Evolutionary conservation across 2,329 filamentous ascomycete genomes (phyloP).

Genomic region (Arthrobotrys musiformis): DNA sequence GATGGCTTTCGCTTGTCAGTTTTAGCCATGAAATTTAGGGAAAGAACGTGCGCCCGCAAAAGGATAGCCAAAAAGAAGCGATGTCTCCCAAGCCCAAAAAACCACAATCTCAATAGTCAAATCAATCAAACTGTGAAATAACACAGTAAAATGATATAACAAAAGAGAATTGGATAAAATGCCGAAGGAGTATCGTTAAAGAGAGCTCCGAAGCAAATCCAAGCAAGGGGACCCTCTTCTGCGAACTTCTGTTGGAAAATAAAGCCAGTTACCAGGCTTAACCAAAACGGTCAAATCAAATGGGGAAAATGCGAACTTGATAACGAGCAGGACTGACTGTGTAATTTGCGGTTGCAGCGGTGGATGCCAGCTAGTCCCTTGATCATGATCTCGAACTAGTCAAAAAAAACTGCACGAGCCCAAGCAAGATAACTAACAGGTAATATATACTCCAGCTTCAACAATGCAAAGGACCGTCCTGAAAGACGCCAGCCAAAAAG

Average conservation of each 20-base stretch:
- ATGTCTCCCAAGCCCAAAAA: too few species aligned
- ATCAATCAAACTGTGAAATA: too few species aligned
- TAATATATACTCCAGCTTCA: slow-evolving; percentile 25
- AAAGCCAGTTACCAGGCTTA: background rate
- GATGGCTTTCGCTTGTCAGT: slow-evolving; percentile 44
- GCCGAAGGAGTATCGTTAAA: background rate
- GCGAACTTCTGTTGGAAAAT: slow-evolving; percentile 41
- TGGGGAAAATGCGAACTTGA: background rate
- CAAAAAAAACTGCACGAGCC: slow-evolving; percentile 24
- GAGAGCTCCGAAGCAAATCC: slow-evolving; percentile 29
- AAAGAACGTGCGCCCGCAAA: slow-evolving; percentile 8
- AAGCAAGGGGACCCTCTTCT: slow-evolving; percentile 22
- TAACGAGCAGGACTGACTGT: background rate
- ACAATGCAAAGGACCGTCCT: background rate
- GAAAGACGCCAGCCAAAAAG: background rate
- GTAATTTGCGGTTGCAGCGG: slow-evolving; percentile 19
- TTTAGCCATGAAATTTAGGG: slow-evolving; percentile 25
- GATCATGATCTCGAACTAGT: too few species aligned
- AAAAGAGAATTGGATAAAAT: background rate
- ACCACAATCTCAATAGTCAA: too few species aligned
- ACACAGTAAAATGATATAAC: background rate
- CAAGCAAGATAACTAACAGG: slow-evolving; percentile 7
- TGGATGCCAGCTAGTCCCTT: slow-evolving; percentile 15
- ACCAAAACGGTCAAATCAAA: slow-evolving; percentile 6
- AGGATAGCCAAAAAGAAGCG: background rate